Evolutionary conservation across 441 rosid species (phyloP).

Genomic region (Mallotus repandus): DNA sequence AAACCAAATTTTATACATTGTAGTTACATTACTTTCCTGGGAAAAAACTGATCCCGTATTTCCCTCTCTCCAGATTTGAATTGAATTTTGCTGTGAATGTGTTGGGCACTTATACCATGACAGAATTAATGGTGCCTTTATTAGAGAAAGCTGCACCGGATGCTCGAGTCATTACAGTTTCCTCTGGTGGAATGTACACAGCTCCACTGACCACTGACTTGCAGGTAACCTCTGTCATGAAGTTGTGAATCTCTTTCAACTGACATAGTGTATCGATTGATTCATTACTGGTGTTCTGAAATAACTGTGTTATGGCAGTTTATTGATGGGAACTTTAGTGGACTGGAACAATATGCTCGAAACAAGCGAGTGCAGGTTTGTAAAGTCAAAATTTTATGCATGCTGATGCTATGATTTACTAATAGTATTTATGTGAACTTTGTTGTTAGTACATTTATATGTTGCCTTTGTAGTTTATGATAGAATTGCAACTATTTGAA

Average conservation of each 20-base stretch:
- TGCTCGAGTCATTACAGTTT: slow-evolving; percentile 78
- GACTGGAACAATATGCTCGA: slow-evolving; percentile 68
- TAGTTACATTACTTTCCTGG: background rate
- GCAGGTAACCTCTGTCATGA: slow-evolving; percentile 41
- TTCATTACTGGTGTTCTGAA: slow-evolving; percentile 1
- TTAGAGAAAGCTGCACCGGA: slow-evolving; percentile 82
- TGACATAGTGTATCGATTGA: slow-evolving; percentile 1
- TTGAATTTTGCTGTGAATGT: slow-evolving; percentile 76
- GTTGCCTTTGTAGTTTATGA: background rate
- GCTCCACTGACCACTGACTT: slow-evolving; percentile 74
- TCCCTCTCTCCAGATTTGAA: slow-evolving; percentile 53
- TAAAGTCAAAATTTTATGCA: background rate
- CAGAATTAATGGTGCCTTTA: slow-evolving; percentile 73
- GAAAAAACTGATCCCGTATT: slow-evolving; percentile 5
- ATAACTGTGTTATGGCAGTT: slow-evolving; percentile 41
- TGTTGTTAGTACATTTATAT: slow-evolving; percentile 6
- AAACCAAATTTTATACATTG: background rate
- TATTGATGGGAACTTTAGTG: slow-evolving; percentile 48
- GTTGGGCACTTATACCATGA: slow-evolving; percentile 70
- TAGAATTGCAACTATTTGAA: background rate
- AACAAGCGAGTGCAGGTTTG: slow-evolving; percentile 86
- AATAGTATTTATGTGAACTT: background rate
- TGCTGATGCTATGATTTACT: background rate
- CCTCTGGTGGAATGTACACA: slow-evolving; percentile 94
- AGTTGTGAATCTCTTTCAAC: background rate